A percentile compares a stretch with the other conserved stretches of the same genome.
phyloP scores from a whole-genome alignment of 148 eudicot genomes.

The Euryodendron excelsum region DNA sequence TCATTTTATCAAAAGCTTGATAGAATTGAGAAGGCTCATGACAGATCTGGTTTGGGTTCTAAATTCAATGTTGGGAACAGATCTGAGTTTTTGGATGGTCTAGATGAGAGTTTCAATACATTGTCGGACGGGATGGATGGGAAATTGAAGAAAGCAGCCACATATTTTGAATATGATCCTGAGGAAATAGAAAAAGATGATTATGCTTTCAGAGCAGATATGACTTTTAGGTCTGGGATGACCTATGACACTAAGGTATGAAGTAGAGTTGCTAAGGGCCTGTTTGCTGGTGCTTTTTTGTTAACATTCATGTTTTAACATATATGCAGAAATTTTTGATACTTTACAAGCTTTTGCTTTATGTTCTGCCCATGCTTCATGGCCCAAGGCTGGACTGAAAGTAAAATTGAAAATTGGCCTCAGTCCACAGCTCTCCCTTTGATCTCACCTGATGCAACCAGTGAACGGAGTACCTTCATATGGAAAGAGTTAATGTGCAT shows the following conservation, averaged over 20 bases:
- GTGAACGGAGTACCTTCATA: background rate
- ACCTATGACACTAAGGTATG: slow-evolving; percentile 71
- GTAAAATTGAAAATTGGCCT: background rate
- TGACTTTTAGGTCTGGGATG: slow-evolving; percentile 36
- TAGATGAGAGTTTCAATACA: slow-evolving; percentile 45
- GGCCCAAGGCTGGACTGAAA: background rate
- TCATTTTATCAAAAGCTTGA: slow-evolving; percentile 50
- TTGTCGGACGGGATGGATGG: slow-evolving; percentile 68
- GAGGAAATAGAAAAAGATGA: slow-evolving; percentile 45
- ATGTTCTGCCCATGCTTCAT: background rate
- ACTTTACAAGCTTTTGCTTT: background rate
- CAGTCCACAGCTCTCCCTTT: too few relatives aligned
- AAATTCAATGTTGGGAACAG: slow-evolving; percentile 16
- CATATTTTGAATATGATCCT: slow-evolving; percentile 53
- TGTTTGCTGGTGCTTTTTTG: slow-evolving; percentile 5
- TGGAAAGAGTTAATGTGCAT: background rate
- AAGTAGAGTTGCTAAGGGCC: slow-evolving; percentile 9
- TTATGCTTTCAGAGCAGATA: slow-evolving; percentile 73
- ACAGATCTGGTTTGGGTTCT: slow-evolving; percentile 30
- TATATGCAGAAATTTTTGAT: background rate
- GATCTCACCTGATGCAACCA: background rate
- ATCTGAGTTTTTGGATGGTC: slow-evolving; percentile 35
- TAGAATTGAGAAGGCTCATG: slow-evolving; percentile 35
- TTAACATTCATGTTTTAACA: background rate
- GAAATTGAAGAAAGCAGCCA: slow-evolving; percentile 66